Evolutionary conservation across 2,329 filamentous ascomycete genomes (phyloP).

Genomic region (Alternaria conjuncta): DNA sequence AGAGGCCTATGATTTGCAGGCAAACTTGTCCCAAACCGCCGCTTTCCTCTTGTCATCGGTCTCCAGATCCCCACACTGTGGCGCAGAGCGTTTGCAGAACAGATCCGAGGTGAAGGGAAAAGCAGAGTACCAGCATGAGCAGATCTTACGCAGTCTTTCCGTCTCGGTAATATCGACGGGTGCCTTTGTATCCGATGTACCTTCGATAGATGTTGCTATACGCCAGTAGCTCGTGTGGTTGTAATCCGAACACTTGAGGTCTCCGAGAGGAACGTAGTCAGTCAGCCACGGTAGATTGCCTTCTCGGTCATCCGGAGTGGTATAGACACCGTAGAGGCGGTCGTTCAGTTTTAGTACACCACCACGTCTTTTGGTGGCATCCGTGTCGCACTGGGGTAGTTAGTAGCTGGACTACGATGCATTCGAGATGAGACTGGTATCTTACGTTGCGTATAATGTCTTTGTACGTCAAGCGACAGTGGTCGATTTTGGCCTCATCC

Average conservation of each 20-base stretch:
- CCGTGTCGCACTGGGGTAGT: accelerated
- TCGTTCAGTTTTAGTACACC: background rate
- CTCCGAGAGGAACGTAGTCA: background rate
- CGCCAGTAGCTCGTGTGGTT: background rate
- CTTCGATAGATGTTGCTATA: background rate
- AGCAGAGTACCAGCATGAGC: background rate
- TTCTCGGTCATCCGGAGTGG: background rate
- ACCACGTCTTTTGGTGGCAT: background rate
- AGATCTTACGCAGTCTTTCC: background rate
- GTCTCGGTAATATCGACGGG: accelerated
- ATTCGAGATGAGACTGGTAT: too few species aligned
- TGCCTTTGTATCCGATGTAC: background rate
- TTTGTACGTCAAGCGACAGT: background rate
- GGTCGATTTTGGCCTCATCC: background rate
- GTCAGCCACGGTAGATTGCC: background rate
- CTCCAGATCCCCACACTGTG: background rate
- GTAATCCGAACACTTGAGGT: background rate
- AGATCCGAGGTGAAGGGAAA: background rate
- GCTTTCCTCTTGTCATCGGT: background rate
- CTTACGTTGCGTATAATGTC: background rate
- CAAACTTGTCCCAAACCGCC: background rate
- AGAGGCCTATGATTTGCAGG: accelerated
- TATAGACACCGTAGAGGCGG: background rate
- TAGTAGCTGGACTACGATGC: background rate
- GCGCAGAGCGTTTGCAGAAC: background rate